Percentiles rank a stretch among this genome's conserved stretches.
These are phyloP conservation scores for Clausena lansium DNA, from an alignment of 345 rosid species.

Conservation along the genomic window DNA sequence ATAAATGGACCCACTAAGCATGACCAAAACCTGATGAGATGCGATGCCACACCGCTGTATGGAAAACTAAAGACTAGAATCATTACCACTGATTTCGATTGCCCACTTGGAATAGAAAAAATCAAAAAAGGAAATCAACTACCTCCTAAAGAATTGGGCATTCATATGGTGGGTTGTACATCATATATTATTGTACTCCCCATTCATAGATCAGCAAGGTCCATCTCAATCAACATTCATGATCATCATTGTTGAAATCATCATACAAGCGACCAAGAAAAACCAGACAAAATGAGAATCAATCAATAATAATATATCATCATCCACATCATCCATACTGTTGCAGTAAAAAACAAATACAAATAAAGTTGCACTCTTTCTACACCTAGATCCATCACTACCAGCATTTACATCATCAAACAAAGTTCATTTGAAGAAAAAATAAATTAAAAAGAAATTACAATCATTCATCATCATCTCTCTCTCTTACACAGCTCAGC, in stretches of 20 bases:
- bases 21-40: slow-evolving; percentile 11
- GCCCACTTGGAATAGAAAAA: slow-evolving; percentile 1
- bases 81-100: slow-evolving; percentile 19
- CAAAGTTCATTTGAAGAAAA: not conserved
- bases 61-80: not conserved
- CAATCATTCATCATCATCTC: slow-evolving; percentile 23
- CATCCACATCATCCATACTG: slow-evolving; percentile 6
- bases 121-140: not conserved
- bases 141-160: not conserved
- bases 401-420: slow-evolving; percentile 25
- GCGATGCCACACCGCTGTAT: slow-evolving; percentile 13
- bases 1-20: slow-evolving; percentile 12
- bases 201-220: not conserved
- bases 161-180: not conserved
- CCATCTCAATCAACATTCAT: slow-evolving; percentile 15
- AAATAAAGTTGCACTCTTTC: slow-evolving; percentile 11
- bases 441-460: not conserved
- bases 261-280: not conserved
- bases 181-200: not conserved
- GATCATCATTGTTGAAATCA: slow-evolving; percentile 9
- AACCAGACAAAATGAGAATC: slow-evolving; percentile 14
- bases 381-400: not conserved
- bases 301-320: not conserved
- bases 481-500: slow-evolving; percentile 27
- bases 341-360: not conserved